Conservation (phyloP, 331 rosid species). For the Rosa hybrid region DNA sequence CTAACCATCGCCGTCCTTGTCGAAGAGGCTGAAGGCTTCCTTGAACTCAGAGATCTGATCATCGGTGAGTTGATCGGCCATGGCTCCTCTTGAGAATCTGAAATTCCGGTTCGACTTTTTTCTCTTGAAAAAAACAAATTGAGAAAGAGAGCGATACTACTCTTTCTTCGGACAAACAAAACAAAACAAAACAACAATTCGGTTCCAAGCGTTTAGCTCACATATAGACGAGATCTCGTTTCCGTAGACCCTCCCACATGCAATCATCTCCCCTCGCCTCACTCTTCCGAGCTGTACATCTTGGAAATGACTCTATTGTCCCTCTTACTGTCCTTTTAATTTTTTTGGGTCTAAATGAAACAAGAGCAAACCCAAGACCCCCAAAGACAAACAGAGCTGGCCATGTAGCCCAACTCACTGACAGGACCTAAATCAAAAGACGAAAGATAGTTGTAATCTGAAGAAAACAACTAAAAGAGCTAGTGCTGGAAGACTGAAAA, state of each 20-base stretch:
- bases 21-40: slow-evolving; percentile 4
- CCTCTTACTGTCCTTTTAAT: too few relatives aligned
- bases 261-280: neutral
- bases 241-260: neutral
- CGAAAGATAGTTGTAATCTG: too few relatives aligned
- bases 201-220: neutral
- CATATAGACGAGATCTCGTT: neutral
- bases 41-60: slow-evolving; percentile 2
- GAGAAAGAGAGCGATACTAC: too few relatives aligned
- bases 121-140: neutral
- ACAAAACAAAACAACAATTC: neutral
- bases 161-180: neutral
- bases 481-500: too few relatives aligned
- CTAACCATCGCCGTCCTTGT: slow-evolving; percentile 4
- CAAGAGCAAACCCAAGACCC: too few relatives aligned
- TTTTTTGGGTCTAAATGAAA: too few relatives aligned
- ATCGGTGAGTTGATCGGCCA: slow-evolving; percentile 1
- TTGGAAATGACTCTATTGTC: neutral
- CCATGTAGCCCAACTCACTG: too few relatives aligned
- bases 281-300: neutral
- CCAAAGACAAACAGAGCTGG: too few relatives aligned
- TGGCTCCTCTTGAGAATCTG: neutral
- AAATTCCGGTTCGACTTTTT: neutral
- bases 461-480: too few relatives aligned
- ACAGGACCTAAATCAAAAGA: too few relatives aligned